phyloP scores from a whole-genome alignment of 371 early-diverging fungal genomes.

The Saksenaea vasiformis region DNA sequence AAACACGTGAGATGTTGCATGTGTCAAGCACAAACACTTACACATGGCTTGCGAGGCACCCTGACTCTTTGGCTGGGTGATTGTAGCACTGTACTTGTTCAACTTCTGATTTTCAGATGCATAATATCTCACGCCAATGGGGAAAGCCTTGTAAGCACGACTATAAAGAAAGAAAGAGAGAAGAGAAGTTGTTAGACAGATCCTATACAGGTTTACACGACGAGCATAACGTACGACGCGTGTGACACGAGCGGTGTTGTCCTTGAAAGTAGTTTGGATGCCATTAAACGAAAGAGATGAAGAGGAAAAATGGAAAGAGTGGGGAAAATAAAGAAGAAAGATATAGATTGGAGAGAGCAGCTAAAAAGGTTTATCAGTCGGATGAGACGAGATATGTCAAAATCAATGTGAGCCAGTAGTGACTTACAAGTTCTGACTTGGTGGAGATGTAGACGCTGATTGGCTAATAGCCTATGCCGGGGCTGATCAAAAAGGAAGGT shows the following conservation, averaged over 20 bases:
- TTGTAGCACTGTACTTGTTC: conserved; percentile 82
- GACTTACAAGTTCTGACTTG: conserved; percentile 4
- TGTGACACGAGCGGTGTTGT: conserved; percentile 20
- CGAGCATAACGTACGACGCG: conserved; percentile 29
- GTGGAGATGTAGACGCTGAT: conserved; percentile 1
- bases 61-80: conserved; percentile 93
- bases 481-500: not conserved
- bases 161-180: conserved; percentile 10
- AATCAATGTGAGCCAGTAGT: conserved; percentile 5
- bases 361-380: not conserved
- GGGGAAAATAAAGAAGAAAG: conserved; percentile 11
- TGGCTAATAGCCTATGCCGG: not conserved
- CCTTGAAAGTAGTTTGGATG: conserved; percentile 40
- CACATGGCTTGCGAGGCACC: conserved; percentile 97
- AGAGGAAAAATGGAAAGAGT: conserved; percentile 3
- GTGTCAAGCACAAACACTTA: conserved; percentile 66
- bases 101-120: conserved; percentile 37
- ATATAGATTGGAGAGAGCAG: conserved; percentile 7
- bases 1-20: conserved; percentile 59
- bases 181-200: not conserved
- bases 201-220: not conserved
- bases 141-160: conserved; percentile 21
- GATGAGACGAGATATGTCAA: conserved; percentile 4
- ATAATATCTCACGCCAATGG: conserved; percentile 43
- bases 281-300: conserved; percentile 22